A percentile compares a stretch with the other conserved stretches of the same genome.
phyloP scores from a whole-genome alignment of 2,329 filamentous ascomycete species.

The Fusarium sp. region DNA sequence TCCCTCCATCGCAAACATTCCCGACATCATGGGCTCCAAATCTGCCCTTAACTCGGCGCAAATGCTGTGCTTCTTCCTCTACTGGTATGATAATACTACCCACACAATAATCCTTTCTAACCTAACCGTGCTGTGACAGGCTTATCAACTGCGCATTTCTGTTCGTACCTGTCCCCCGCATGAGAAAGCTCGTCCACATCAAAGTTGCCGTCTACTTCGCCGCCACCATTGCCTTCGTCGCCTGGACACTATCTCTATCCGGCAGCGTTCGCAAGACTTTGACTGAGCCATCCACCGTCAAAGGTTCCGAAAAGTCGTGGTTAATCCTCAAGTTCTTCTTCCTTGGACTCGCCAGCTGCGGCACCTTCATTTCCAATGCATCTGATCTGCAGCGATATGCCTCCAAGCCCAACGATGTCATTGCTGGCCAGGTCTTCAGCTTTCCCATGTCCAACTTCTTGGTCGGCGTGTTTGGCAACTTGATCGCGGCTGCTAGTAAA shows the following conservation, averaged over 20 bases:
- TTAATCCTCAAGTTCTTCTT: conserved; percentile 20
- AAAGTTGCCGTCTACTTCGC: conserved; percentile 3
- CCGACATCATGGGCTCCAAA: conserved; percentile 8
- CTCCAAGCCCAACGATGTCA: not conserved
- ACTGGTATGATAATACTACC: not conserved
- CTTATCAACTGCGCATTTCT: conserved; percentile 12
- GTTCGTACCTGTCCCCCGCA: not conserved
- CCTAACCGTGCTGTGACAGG: not conserved
- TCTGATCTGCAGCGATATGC: conserved; percentile 5
- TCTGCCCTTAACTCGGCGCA: conserved; percentile 13
- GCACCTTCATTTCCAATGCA: not conserved
- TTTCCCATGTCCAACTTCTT: conserved; percentile 6
- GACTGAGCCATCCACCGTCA: not conserved
- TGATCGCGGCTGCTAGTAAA: conserved; percentile 12
- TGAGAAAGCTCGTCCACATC: conserved; percentile 9
- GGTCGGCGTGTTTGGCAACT: not conserved
- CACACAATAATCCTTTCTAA: not conserved
- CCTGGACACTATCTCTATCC: not conserved
- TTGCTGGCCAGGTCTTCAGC: not conserved
- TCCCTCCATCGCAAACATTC: not conserved
- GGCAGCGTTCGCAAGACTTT: not conserved
- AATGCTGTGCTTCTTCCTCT: conserved; percentile 18
- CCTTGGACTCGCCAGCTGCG: not conserved
- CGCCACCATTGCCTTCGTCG: conserved; percentile 9
- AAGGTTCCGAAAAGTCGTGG: conserved; percentile 1